Base-by-base conservation (phyloP, 768 basidiomycete species). In the Boletus rubroflammeus region DNA sequence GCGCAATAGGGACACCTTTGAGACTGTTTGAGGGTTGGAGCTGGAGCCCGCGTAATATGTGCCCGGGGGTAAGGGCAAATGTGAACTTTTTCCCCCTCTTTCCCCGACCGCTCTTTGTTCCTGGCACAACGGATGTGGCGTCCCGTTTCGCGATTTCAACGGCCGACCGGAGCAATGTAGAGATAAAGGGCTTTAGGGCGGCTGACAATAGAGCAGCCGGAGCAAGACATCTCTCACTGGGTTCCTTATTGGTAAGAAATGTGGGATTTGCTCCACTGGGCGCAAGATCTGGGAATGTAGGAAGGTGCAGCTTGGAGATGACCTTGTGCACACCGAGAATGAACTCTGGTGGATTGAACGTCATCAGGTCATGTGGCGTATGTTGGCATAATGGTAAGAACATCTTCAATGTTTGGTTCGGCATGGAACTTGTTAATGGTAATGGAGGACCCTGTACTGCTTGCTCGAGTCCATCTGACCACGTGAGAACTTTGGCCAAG, bases 141-240 rank as follows among this genome's bases (percentile, higher is more conserved):
- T 75, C 75, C 29, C 54, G 59, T 54, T 68, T 69, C 23, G 69
- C 64, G 21, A 63, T 61, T 29, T 72, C 71, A 17, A 73, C 47
- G 0, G 67, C 77, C 25, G 70, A 60, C 5, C 60, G 65, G 15
- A 76, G 64, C 5, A 78, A 58, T 10, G 64, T 54, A 36, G 69
- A 66, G 21, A 75, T 63, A 25, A 78, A 59, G 6, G 65, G 65
- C 50, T 62, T 68, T 28, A 71, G 59, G 8, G 63, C 53, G 44
- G 69, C 63, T 8, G 76, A 62, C 45, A 78, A 60, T n/a, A 76
- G 32, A 15, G 75, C 76, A 6, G 66, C 65, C 4, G 76, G 71
- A 19, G 71, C 69, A n/a, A 78, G 61, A 2, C 47, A 46, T 6
- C 43, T 61, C 40, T 71, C 72, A 8, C 60, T 47, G 13, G 50